Evolutionary conservation across 257 asterid genomes (phyloP).

Genomic region (Gentiana straminea): DNA sequence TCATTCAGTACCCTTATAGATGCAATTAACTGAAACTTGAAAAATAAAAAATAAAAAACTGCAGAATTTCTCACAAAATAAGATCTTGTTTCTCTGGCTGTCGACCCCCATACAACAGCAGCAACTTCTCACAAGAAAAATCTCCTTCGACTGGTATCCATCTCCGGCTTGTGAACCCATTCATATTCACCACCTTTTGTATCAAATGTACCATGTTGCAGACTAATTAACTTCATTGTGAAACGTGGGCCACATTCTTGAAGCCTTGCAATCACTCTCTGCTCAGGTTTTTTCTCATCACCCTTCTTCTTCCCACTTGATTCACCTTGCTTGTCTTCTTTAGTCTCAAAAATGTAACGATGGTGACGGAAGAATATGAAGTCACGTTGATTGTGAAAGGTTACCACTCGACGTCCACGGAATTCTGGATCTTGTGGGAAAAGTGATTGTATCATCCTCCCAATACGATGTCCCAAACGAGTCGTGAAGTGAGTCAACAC

Average conservation of each 20-base stretch:
- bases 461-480: slow-evolving; percentile 90
- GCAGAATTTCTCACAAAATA: no score
- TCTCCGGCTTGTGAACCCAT: slow-evolving; percentile 97
- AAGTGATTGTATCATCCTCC: slow-evolving; percentile 86
- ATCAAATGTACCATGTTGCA: slow-evolving; percentile 91
- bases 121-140: slow-evolving; percentile 44
- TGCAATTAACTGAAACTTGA: no score
- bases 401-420: slow-evolving; percentile 85
- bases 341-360: slow-evolving; percentile 72
- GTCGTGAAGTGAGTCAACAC: slow-evolving; percentile 81
- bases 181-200: slow-evolving; percentile 86
- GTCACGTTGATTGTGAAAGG: slow-evolving; percentile 96
- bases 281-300: slow-evolving; percentile 19
- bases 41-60: no score
- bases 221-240: slow-evolving; percentile 73
- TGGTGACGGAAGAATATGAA: slow-evolving; percentile 91
- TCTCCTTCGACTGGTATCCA: slow-evolving; percentile 94
- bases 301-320: slow-evolving; percentile 38
- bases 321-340: slow-evolving; percentile 48
- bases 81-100: no score
- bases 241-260: slow-evolving; percentile 98
- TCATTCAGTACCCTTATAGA: no score
- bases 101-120: no score
- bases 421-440: slow-evolving; percentile 90
- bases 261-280: slow-evolving; percentile 69